Base-by-base conservation (phyloP, 257 asterid genomes). In the Solanum bulbocastanum region DNA sequence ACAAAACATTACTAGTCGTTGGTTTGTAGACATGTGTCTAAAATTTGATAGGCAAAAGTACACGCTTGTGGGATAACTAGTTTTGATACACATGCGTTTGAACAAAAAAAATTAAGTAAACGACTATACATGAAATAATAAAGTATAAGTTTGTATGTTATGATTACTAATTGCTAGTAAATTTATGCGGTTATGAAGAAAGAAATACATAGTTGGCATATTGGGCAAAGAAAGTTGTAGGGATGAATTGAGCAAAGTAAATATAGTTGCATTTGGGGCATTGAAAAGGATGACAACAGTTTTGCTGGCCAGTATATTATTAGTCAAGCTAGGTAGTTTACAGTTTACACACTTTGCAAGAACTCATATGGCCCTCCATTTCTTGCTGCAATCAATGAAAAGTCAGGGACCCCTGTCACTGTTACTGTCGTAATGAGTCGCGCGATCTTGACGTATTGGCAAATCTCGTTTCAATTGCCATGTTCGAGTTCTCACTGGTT, bases 271-370 rank as follows among this genome's bases (percentile, higher is more conserved):
- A 37, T 86, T 87, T 16, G 92, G 92, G 30, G 92, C 92, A 71
- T 87, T 90, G 33, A 90, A 90, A 71, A 89, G 91, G 36, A 87
- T 90, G 92, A 89, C 92, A 87, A 87, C 91, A 42, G 92, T 90
- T 72, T 52, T 89, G 68, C 75, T 90, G 74, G 91, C 88, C 27
- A 89, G 87, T 7, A 37, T n/a, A 87, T 89, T 32, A 88, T 90
- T 3, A 90, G 90, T 3, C 89, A 90, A 35, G 90, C 87, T 6
- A 73, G 92, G 23, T 90, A 90, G 18, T 87, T 90, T 6, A 89
- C 92, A 90, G 18, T 87, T 90, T 6, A 89, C 92, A 37, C 92
- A 90, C 85, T 87, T 90, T 37, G 91, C 91, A 32, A 83, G 90
- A 74, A 56, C 89, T 42, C 92, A 90, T 79, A 90, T 90, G 91